Evolutionary conservation across 1,284 basidiomycete genomes (phyloP).

Genomic region (Mycena sp.): DNA sequence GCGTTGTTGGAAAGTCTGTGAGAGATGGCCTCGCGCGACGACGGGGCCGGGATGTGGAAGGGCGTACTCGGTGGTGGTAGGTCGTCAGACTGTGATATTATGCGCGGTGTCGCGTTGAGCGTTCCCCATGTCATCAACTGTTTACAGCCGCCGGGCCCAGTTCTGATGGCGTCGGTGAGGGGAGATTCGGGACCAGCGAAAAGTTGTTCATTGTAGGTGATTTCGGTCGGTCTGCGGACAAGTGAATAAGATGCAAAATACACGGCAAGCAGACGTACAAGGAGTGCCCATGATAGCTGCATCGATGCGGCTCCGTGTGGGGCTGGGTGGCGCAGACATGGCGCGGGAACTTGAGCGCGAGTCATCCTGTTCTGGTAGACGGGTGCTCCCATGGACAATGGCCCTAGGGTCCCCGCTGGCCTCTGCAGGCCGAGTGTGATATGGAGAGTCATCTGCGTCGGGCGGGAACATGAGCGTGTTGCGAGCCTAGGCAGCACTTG

Average conservation of each 20-base stretch:
- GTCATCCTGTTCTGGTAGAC: slow-evolving; percentile 74
- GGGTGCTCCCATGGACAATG: slow-evolving; percentile 84
- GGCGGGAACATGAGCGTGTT: slow-evolving; percentile 95
- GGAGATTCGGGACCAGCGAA: slow-evolving; percentile 83
- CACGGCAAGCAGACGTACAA: slow-evolving; percentile 54
- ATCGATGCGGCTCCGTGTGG: slow-evolving; percentile 86
- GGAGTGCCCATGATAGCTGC: slow-evolving; percentile 89
- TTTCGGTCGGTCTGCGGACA: slow-evolving; percentile 61
- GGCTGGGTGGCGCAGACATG: slow-evolving; percentile 78
- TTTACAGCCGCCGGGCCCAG: slow-evolving; percentile 81
- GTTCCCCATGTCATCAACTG: slow-evolving; percentile 96
- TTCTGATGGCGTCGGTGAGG: slow-evolving; percentile 84
- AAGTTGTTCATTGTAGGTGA: slow-evolving; percentile 68
- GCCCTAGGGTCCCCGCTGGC: slow-evolving; percentile 64
- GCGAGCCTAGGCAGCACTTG: no score
- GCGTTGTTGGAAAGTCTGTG: slow-evolving; percentile 81
- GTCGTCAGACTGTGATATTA: slow-evolving; percentile 74
- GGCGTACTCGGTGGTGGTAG: slow-evolving; percentile 62
- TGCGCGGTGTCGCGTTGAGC: slow-evolving; percentile 85
- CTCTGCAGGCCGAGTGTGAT: slow-evolving; percentile 54
- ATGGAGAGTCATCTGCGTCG: slow-evolving; percentile 88
- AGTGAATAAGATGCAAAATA: slow-evolving; percentile 11
- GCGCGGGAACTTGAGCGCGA: slow-evolving; percentile 51
- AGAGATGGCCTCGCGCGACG: slow-evolving; percentile 80
- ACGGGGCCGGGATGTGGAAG: slow-evolving; percentile 77